Conservation (phyloP, 495 filamentous ascomycete genomes). For the Penicillium nucicola region DNA sequence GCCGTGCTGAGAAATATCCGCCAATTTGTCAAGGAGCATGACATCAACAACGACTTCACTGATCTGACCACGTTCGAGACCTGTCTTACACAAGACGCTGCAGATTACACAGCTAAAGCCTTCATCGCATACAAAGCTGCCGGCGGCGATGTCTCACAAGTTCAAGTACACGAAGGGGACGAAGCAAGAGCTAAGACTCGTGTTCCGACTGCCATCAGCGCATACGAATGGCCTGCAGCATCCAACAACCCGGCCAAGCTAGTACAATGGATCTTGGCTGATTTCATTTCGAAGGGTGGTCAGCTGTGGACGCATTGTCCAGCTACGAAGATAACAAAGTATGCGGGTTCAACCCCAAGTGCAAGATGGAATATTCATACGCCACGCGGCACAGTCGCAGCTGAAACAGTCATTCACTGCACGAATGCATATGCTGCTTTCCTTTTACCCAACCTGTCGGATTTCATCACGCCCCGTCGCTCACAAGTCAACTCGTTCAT, state of each 20-base stretch:
- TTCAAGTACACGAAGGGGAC: slow-evolving; percentile 6
- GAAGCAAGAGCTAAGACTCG: slow-evolving; percentile 4
- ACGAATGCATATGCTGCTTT: slow-evolving; percentile 9
- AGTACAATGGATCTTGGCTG: slow-evolving; percentile 12
- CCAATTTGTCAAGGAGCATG: background rate
- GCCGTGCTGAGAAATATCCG: slow-evolving; percentile 1
- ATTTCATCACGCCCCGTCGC: slow-evolving; percentile 5
- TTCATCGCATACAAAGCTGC: slow-evolving; percentile 4
- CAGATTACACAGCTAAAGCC: background rate
- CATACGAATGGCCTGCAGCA: slow-evolving; percentile 9
- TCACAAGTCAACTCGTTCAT: slow-evolving; percentile 9
- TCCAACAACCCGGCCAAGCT: slow-evolving; percentile 12
- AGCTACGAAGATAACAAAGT: background rate
- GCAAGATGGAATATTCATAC: slow-evolving; percentile 8
- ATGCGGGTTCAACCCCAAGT: too few species aligned
- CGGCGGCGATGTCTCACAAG: slow-evolving; percentile 4
- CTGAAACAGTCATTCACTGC: slow-evolving; percentile 8
- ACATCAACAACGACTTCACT: slow-evolving; percentile 7
- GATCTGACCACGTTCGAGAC: slow-evolving; percentile 7
- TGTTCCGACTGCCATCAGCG: background rate
- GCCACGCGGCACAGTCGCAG: slow-evolving; percentile 2
- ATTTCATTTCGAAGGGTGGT: slow-evolving; percentile 6
- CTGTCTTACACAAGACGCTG: background rate
- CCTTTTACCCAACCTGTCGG: slow-evolving; percentile 2
- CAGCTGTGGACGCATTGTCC: slow-evolving; percentile 14